Evolutionary conservation across 2,329 filamentous ascomycete genomes (phyloP), one percentile per base, ranked within the genome.

Genomic region (Xylariaceae sp.): DNA sequence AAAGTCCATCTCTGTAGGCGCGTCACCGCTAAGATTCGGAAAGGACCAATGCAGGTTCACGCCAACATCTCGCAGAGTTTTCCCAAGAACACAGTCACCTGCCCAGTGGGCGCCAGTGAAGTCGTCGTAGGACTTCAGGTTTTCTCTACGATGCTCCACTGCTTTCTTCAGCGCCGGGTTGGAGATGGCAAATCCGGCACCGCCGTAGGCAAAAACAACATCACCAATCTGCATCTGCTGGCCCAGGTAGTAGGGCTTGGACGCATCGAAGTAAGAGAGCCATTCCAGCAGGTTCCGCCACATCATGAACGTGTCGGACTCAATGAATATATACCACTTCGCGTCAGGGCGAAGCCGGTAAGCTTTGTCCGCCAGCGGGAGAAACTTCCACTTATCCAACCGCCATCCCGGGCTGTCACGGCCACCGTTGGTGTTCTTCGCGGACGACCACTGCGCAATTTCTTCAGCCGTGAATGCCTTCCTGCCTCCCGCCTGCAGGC

Each of bases 251-350:
- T 74, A 70, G 4, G 79, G 77, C 56, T 80, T 67, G 2, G 66
- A 68, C 2, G 77, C 61, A 65, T 86, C 77, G 59, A 81, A 77
- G 20, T 76, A 71, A 18, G 73, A 71, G 20, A 86, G 73, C 81
- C 81, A 86, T 20, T 75, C 70, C 16, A 84, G 64, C 41, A 85
- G 62, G 29, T 81, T 82, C 32, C 75, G 71, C 74, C 82, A 82
- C 9, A 82, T 72, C 41, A 85, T 67, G 60, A 82, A 85, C 0
- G 82, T 85, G 64, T 86, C 83, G 0, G 81, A 78, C 61, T 85
- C 83, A 45, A 84, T 77, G 66, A 86, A 86, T 52, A 84, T 72
- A 57, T 78, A 86, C 83, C 83, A 86, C 52, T 79, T 80, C 44
- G 79, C 77, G 21, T 81, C 70, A 2, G 78, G 77, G 40, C 70